Percentiles rank a stretch among this genome's conserved stretches.
These are phyloP conservation scores for Cruciata laevipes DNA, from an alignment of 257 asterid species.

Conservation along the genomic window DNA sequence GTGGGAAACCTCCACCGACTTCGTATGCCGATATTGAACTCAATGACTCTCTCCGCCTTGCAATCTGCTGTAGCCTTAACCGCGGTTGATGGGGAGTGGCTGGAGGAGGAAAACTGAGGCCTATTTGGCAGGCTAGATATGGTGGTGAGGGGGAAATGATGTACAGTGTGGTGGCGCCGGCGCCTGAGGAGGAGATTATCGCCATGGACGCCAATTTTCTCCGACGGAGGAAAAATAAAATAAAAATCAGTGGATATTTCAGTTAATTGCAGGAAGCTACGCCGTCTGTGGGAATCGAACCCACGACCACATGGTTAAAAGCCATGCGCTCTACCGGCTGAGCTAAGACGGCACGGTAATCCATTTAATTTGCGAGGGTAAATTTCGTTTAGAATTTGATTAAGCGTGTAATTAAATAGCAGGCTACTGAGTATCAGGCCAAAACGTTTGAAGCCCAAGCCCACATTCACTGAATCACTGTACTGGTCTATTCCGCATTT, in stretches of 20 bases:
- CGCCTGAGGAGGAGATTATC: constrained; percentile 25
- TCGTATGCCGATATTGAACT: constrained; percentile 27
- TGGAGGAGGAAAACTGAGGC: constrained; percentile 9
- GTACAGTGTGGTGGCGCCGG: constrained; percentile 12
- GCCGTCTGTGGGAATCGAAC: constrained; percentile 51
- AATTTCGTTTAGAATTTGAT: too few relatives aligned
- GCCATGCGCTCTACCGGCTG: constrained; percentile 42
- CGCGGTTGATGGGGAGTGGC: not conserved
- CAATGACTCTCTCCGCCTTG: constrained; percentile 16
- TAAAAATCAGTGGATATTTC: not conserved
- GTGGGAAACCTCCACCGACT: constrained; percentile 35
- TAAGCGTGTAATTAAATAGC: too few relatives aligned
- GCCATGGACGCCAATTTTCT: constrained; percentile 29
- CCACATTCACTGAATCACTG: too few relatives aligned
- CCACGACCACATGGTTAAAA: constrained; percentile 46
- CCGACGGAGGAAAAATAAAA: not conserved
- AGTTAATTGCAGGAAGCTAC: not conserved
- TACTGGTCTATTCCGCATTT: too few relatives aligned
- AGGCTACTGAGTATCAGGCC: too few relatives aligned
- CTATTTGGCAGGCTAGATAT: constrained; percentile 5
- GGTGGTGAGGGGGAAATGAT: constrained; percentile 17
- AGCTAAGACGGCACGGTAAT: constrained; percentile 28
- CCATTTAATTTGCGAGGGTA: not conserved
- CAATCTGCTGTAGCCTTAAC: constrained; percentile 21
- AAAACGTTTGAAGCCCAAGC: too few relatives aligned